phyloP scores from a whole-genome alignment of 495 filamentous ascomycete genomes.

The Tuber microsphaerosporum region DNA sequence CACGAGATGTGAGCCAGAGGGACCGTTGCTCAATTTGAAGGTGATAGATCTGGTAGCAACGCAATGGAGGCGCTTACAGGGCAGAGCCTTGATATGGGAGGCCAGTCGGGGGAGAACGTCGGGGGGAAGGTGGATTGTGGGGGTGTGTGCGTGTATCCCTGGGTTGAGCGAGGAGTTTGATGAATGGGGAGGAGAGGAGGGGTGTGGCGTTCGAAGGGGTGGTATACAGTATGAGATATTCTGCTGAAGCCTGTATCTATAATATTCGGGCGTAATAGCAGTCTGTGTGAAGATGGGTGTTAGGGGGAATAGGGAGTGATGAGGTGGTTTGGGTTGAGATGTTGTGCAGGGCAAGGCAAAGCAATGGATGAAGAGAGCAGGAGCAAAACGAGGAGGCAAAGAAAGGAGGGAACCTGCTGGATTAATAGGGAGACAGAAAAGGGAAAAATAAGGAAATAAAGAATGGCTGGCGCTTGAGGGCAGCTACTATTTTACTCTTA shows the following conservation, averaged over 20 bases:
- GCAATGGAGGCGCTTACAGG: conserved; percentile 34
- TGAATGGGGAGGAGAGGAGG: background rate
- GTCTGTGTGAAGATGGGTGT: background rate
- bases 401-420: background rate
- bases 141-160: conserved; percentile 1
- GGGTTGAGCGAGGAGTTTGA: background rate
- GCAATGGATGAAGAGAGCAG: background rate
- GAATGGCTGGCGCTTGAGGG: background rate
- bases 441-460: background rate
- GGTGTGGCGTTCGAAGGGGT: conserved; percentile 2
- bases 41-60: conserved; percentile 26
- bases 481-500: background rate
- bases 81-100: conserved; percentile 16
- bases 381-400: background rate
- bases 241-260: background rate
- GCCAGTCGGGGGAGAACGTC: conserved; percentile 16
- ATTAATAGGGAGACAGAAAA: conserved; percentile 1
- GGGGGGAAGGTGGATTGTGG: conserved; percentile 31
- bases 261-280: background rate
- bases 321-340: background rate
- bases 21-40: conserved; percentile 28
- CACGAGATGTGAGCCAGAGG: conserved; percentile 24
- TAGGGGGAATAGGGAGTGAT: background rate
- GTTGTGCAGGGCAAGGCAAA: background rate
- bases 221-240: background rate